A percentile compares a stretch with the other conserved stretches of the same genome.
These are phyloP conservation scores for Erigeron philadelphicus DNA, from an alignment of 140 eudicot species.

Conservation along the genomic window DNA sequence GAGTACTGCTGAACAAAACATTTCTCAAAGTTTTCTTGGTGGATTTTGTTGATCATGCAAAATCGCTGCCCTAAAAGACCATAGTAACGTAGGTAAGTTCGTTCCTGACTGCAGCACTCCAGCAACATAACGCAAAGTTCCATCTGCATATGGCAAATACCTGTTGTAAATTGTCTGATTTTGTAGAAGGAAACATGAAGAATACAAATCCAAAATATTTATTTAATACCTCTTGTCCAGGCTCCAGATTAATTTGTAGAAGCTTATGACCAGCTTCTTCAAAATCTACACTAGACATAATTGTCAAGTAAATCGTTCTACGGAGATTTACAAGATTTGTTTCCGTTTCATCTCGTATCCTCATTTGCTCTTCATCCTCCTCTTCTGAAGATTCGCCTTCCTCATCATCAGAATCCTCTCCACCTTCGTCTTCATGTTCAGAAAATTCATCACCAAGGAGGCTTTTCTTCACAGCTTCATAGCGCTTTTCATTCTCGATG, in stretches of 20 bases:
- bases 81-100: conserved; percentile 85
- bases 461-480: conserved; percentile 78
- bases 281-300: conserved; percentile 98
- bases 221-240: conserved; percentile 79
- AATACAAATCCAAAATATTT: neutral
- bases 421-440: conserved; percentile 58
- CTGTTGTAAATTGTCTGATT: neutral
- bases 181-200: neutral
- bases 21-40: conserved; percentile 79
- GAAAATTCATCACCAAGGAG: conserved; percentile 83
- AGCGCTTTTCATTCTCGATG: conserved; percentile 61
- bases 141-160: conserved; percentile 47
- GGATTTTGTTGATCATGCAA: conserved; percentile 75
- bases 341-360: conserved; percentile 83
- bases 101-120: conserved; percentile 96
- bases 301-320: conserved; percentile 83
- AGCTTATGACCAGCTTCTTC: conserved; percentile 97
- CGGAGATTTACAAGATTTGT: conserved; percentile 80
- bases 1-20: conserved; percentile 89
- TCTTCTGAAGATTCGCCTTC: conserved; percentile 65
- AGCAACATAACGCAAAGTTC: conserved; percentile 82
- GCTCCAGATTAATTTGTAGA: conserved; percentile 75
- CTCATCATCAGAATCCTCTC: conserved; percentile 61
- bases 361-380: conserved; percentile 86
- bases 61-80: conserved; percentile 92